A percentile compares a stretch with the other conserved stretches of the same genome.
Conservation (phyloP, 345 rosid genomes). For the Camelina neglecta region DNA sequence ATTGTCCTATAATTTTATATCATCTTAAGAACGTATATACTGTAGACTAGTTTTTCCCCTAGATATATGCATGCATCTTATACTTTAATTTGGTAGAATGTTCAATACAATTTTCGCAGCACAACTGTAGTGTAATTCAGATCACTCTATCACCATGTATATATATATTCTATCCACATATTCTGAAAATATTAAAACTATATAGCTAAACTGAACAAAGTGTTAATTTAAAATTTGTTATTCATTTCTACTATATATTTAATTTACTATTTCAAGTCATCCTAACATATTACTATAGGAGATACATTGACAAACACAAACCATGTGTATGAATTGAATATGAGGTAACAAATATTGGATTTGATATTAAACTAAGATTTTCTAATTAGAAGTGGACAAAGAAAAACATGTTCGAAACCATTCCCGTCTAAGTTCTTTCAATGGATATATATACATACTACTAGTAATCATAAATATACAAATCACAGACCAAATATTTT, state of each 20-base stretch:
- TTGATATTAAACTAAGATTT: conserved; percentile 22
- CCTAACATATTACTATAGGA: background rate
- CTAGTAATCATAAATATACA: conserved; percentile 20
- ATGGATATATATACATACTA: conserved; percentile 38
- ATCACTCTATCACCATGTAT: background rate
- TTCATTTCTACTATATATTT: background rate
- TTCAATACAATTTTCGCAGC: background rate
- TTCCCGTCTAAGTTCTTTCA: conserved; percentile 47
- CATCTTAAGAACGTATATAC: background rate
- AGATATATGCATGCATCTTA: background rate
- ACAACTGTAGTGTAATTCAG: background rate
- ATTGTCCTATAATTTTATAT: background rate
- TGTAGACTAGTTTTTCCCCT: background rate
- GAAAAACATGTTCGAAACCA: conserved; percentile 51
- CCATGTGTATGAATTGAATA: conserved; percentile 26
- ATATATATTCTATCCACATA: background rate
- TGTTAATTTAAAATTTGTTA: background rate
- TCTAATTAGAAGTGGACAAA: conserved; percentile 50
- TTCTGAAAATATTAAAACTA: background rate
- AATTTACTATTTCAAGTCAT: background rate
- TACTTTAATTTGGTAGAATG: background rate
- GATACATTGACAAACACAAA: conserved; percentile 27
- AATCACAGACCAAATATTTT: conserved; percentile 43
- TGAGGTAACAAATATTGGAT: conserved; percentile 18
- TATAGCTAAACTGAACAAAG: background rate